Conservation (phyloP, 495 filamentous ascomycete genomes). For the Neurospora tetraspora region DNA sequence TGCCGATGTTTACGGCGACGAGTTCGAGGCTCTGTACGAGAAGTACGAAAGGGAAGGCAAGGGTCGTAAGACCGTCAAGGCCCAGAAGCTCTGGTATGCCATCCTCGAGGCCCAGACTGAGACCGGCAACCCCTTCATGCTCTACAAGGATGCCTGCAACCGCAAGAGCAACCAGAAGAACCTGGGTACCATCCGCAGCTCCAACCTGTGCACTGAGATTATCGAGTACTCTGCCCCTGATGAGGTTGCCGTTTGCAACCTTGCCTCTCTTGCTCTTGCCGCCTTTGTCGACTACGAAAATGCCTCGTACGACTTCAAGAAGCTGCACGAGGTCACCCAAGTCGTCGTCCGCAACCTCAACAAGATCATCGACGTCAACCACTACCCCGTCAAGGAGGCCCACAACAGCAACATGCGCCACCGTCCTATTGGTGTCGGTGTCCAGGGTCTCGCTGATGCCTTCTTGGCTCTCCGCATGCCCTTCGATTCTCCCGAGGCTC, state of each 20-base stretch:
- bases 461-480: slow-evolving; percentile 95
- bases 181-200: slow-evolving; percentile 92
- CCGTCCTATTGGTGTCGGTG: slow-evolving; percentile 87
- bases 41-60: slow-evolving; percentile 85
- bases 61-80: slow-evolving; percentile 83
- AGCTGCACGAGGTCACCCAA: slow-evolving; percentile 84
- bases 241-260: slow-evolving; percentile 97
- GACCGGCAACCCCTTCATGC: slow-evolving; percentile 98
- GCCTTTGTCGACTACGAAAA: slow-evolving; percentile 75
- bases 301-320: slow-evolving; percentile 84
- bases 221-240: slow-evolving; percentile 94
- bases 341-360: slow-evolving; percentile 89
- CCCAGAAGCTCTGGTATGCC: slow-evolving; percentile 98
- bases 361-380: slow-evolving; percentile 94
- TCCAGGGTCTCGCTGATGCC: slow-evolving; percentile 96
- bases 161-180: slow-evolving; percentile 99
- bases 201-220: slow-evolving; percentile 97
- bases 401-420: slow-evolving; percentile 90
- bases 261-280: slow-evolving; percentile 87
- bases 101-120: slow-evolving; percentile 97
- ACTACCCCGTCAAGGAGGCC: slow-evolving; percentile 93
- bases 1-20: slow-evolving; percentile 92
- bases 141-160: slow-evolving; percentile 98
- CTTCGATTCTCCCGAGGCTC: slow-evolving; percentile 90
- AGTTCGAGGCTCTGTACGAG: slow-evolving; percentile 92